These are phyloP conservation scores for Globisporangium sylvaticum DNA, from an alignment of 352 stramenopile genomes.

Conservation along the genomic window DNA sequence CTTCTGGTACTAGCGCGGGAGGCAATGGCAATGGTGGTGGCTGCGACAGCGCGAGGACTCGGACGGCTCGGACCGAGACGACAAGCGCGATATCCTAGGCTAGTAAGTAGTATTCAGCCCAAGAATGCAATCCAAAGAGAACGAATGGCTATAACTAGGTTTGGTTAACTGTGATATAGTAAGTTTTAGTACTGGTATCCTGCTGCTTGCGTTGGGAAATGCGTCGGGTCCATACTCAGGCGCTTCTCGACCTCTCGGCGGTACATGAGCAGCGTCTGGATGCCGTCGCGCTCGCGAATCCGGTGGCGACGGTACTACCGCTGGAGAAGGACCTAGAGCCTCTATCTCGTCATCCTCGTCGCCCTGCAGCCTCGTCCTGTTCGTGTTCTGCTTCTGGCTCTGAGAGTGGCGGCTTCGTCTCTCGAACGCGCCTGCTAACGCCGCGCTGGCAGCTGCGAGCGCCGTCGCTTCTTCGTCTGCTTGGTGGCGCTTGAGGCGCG, in stretches of 20 bases:
- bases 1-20: not conserved
- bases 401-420: not conserved
- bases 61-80: slow-evolving; percentile 22
- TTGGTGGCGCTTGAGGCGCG: slow-evolving; percentile 31
- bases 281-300: slow-evolving; percentile 43
- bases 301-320: not conserved
- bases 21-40: slow-evolving; percentile 1
- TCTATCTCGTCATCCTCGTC: not conserved
- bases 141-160: not conserved
- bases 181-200: not conserved
- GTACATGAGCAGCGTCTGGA: slow-evolving; percentile 62
- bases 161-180: not conserved
- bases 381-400: not conserved
- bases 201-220: slow-evolving; percentile 7
- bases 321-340: not conserved
- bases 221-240: slow-evolving; percentile 27
- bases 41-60: slow-evolving; percentile 22
- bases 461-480: not conserved
- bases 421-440: slow-evolving; percentile 4
- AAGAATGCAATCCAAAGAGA: not conserved
- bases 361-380: not conserved
- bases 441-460: slow-evolving; percentile 16
- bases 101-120: slow-evolving; percentile 12
- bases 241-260: slow-evolving; percentile 60
- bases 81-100: slow-evolving; percentile 35